Conservation (phyloP, 2,329 filamentous ascomycete genomes). For the Onygenales sp. region DNA sequence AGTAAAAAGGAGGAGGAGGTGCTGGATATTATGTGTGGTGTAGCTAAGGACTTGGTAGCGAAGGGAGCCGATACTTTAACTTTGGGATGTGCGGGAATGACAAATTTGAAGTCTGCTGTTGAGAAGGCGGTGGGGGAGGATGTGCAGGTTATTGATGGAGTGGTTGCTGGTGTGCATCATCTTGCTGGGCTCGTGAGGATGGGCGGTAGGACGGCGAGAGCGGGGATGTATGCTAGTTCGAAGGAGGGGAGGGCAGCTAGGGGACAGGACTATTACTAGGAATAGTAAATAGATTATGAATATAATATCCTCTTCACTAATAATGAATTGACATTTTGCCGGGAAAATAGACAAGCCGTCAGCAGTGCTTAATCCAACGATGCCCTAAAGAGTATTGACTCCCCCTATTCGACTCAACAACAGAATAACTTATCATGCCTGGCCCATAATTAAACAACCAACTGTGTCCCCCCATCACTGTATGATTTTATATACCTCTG, state of each 20-base stretch:
- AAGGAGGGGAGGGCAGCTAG: constrained; percentile 15
- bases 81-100: constrained; percentile 87
- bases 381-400: too few relatives aligned
- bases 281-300: too few relatives aligned
- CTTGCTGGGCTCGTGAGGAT: constrained; percentile 23
- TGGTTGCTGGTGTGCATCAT: constrained; percentile 28
- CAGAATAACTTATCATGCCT: too few relatives aligned
- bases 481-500: too few relatives aligned
- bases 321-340: too few relatives aligned
- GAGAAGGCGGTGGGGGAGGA: constrained; percentile 56
- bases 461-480: too few relatives aligned
- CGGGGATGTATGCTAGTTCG: constrained; percentile 20
- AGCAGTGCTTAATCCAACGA: too few relatives aligned
- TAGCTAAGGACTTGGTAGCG: constrained; percentile 56
- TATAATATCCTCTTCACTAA: too few relatives aligned
- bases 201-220: constrained; percentile 21
- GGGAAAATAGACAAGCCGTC: too few relatives aligned
- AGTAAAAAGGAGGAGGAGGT: constrained; percentile 56
- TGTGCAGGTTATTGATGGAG: constrained; percentile 67
- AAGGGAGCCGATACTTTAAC: constrained; percentile 58
- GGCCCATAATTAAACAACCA: too few relatives aligned
- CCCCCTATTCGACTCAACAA: too few relatives aligned
- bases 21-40: constrained; percentile 55
- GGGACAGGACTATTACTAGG: constrained; percentile 10
- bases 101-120: constrained; percentile 69